Evolutionary conservation across 371 early-diverging fungal species (phyloP).

Genomic region (Nematocida sp.): DNA sequence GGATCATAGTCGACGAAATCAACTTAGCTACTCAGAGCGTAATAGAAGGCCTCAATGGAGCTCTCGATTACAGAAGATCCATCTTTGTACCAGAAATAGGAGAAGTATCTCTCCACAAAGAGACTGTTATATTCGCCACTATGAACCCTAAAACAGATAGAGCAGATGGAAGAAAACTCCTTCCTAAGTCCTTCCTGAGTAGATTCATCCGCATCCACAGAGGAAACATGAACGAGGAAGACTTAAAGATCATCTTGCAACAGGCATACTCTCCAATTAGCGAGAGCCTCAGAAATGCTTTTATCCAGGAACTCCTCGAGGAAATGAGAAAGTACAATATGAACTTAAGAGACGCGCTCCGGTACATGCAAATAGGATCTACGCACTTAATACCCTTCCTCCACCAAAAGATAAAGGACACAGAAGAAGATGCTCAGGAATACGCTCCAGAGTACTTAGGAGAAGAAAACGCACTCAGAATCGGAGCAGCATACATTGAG

Average conservation of each 20-base stretch:
- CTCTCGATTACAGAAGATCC: conserved; percentile 89
- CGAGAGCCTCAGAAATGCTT: not conserved
- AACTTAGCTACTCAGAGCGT: conserved; percentile 97
- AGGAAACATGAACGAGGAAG: conserved; percentile 66
- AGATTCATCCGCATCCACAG: conserved; percentile 90
- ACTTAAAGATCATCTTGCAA: conserved; percentile 58
- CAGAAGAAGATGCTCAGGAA: not conserved
- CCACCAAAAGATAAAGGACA: not conserved
- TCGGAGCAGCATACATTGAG: conserved; percentile 8
- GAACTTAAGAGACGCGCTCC: conserved; percentile 39
- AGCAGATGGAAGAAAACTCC: conserved; percentile 92
- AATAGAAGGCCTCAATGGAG: conserved; percentile 95
- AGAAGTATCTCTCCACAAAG: conserved; percentile 53
- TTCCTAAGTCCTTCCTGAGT: conserved; percentile 93
- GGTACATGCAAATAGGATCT: conserved; percentile 45
- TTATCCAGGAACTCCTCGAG: conserved; percentile 56
- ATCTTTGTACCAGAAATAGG: conserved; percentile 69
- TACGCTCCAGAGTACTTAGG: conserved; percentile 10
- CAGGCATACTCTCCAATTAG: conserved; percentile 19
- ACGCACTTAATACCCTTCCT: conserved; percentile 23
- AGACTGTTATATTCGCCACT: conserved; percentile 91
- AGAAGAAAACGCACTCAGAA: not conserved
- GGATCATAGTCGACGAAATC: conserved; percentile 96
- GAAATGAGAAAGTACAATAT: not conserved
- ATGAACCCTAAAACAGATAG: conserved; percentile 86